phyloP scores from a whole-genome alignment of 2,329 filamentous ascomycete genomes.

The Pseudogymnoascus sp. region DNA sequence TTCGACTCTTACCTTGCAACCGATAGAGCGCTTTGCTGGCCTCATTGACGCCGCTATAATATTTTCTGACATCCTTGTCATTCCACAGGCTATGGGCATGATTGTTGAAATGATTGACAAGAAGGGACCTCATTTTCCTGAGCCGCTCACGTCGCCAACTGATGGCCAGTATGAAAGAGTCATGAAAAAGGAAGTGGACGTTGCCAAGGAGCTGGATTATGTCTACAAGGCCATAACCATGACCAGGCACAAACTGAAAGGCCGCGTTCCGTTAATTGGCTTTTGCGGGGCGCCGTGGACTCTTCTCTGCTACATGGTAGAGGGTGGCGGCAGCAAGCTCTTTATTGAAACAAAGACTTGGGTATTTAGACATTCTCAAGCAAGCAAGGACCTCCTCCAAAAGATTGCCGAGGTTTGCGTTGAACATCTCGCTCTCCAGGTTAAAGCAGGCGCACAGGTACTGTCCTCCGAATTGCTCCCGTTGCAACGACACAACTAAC shows the following conservation, averaged over 20 bases:
- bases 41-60: conserved; percentile 96
- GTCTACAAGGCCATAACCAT: conserved; percentile 93
- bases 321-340: conserved; percentile 91
- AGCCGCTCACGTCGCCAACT: conserved; percentile 69
- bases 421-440: conserved; percentile 87
- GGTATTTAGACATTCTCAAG: conserved; percentile 83
- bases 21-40: conserved; percentile 82
- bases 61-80: conserved; percentile 96
- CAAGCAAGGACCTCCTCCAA: conserved; percentile 71
- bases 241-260: conserved; percentile 79
- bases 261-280: conserved; percentile 85
- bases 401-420: conserved; percentile 95
- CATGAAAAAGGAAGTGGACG: conserved; percentile 72
- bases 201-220: conserved; percentile 78
- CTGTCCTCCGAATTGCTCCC: conserved; percentile 11
- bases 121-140: conserved; percentile 90
- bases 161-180: conserved; percentile 79
- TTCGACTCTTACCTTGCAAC: conserved; percentile 88
- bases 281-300: conserved; percentile 98
- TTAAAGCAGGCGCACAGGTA: conserved; percentile 85
- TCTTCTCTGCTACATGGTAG: conserved; percentile 96
- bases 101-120: conserved; percentile 97
- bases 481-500: not conserved
- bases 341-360: conserved; percentile 94
- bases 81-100: conserved; percentile 98